A percentile compares a stretch with the other conserved stretches of the same genome.
These are phyloP conservation scores for Senna siamea DNA, from an alignment of 306 rosid genomes.

Conservation along the genomic window DNA sequence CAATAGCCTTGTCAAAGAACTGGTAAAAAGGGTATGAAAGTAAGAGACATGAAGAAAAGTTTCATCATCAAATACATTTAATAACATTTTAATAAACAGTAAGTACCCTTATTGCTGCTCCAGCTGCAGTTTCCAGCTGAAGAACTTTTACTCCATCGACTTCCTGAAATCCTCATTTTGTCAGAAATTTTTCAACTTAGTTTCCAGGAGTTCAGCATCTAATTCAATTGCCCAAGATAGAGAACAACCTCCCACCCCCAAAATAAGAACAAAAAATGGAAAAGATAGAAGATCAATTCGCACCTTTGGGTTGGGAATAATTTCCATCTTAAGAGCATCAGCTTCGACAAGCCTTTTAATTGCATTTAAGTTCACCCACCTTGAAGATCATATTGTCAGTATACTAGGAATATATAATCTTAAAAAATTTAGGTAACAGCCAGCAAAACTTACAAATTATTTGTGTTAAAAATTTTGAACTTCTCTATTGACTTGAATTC, in stretches of 20 bases:
- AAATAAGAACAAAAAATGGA: background rate
- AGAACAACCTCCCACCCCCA: background rate
- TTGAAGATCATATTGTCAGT: conserved; percentile 49
- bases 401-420: conserved; percentile 26
- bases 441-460: conserved; percentile 76
- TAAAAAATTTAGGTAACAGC: conserved; percentile 26
- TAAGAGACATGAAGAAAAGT: conserved; percentile 20
- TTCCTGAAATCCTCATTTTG: conserved; percentile 59
- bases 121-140: conserved; percentile 99
- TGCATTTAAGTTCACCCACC: conserved; percentile 96
- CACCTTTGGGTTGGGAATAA: conserved; percentile 99
- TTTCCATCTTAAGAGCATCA: conserved; percentile 95
- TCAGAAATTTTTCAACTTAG: conserved; percentile 33
- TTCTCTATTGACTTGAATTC: conserved; percentile 98
- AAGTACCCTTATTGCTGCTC: conserved; percentile 94
- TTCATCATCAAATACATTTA: conserved; percentile 20
- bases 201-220: conserved; percentile 31
- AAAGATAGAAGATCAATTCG: conserved; percentile 22
- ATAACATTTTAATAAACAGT: conserved; percentile 15
- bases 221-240: conserved; percentile 8
- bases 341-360: conserved; percentile 88
- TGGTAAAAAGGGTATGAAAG: conserved; percentile 39
- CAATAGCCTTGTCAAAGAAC: conserved; percentile 94
- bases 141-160: conserved; percentile 94
- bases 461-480: conserved; percentile 98